These are phyloP conservation scores for Penicillium coprophilum DNA, from an alignment of 495 filamentous ascomycete genomes.

Conservation along the genomic window DNA sequence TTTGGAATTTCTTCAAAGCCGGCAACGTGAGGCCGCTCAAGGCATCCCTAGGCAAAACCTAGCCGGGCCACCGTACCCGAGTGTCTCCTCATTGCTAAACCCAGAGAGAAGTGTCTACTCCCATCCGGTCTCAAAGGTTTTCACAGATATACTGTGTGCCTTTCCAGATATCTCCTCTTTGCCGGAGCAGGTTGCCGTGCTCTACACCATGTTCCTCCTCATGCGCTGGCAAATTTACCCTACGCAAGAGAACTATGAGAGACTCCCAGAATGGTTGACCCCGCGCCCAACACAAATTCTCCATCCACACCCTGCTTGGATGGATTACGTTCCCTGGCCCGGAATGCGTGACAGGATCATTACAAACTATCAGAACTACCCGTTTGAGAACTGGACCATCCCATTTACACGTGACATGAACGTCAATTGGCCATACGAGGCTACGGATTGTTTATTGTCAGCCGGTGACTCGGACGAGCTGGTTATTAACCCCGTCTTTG, in stretches of 20 bases:
- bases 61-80: slow-evolving; percentile 72
- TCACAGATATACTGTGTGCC: slow-evolving; percentile 74
- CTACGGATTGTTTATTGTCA: slow-evolving; percentile 57
- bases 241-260: slow-evolving; percentile 68
- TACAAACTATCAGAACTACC: slow-evolving; percentile 45
- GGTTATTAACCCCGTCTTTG: slow-evolving; percentile 77
- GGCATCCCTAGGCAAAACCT: slow-evolving; percentile 60
- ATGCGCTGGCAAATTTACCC: slow-evolving; percentile 82
- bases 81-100: slow-evolving; percentile 70
- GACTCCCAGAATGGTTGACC: slow-evolving; percentile 65
- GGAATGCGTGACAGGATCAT: slow-evolving; percentile 66
- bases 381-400: slow-evolving; percentile 77
- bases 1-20: slow-evolving; percentile 71
- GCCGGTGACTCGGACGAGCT: slow-evolving; percentile 58
- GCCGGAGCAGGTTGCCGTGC: slow-evolving; percentile 73
- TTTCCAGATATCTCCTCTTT: slow-evolving; percentile 68
- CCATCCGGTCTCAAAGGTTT: slow-evolving; percentile 76
- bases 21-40: slow-evolving; percentile 61
- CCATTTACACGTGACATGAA: slow-evolving; percentile 70
- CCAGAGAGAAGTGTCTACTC: slow-evolving; percentile 58
- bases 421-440: slow-evolving; percentile 78
- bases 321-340: slow-evolving; percentile 76
- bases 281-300: slow-evolving; percentile 62
- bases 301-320: slow-evolving; percentile 69
- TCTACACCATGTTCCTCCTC: slow-evolving; percentile 80